A percentile compares a stretch with the other conserved stretches of the same genome.
These are phyloP conservation scores for Boechera divaricarpa DNA, from an alignment of 345 rosid genomes.

Conservation along the genomic window DNA sequence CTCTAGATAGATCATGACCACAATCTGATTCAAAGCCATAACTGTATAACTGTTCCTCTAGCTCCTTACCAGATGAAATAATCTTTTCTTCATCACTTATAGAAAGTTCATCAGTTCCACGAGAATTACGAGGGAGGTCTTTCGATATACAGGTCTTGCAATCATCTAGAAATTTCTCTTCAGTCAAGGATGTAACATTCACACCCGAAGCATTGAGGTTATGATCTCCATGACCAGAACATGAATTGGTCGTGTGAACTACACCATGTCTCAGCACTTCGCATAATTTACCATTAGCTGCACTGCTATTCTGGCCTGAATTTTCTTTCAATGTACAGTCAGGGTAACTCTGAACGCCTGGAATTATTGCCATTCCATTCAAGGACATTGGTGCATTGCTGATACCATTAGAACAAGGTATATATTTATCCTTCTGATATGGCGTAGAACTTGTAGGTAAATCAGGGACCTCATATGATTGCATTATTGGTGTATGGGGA, in stretches of 20 bases:
- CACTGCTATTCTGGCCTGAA: constrained; percentile 26
- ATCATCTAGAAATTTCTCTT: constrained; percentile 42
- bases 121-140: constrained; percentile 40
- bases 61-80: constrained; percentile 57
- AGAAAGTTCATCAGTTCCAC: constrained; percentile 51
- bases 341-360: constrained; percentile 22
- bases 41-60: constrained; percentile 53
- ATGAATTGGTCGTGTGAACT: constrained; percentile 11
- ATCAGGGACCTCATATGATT: constrained; percentile 24
- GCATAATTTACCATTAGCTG: constrained; percentile 13
- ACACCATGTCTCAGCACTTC: constrained; percentile 19
- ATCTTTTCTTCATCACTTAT: constrained; percentile 64
- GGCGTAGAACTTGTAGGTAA: constrained; percentile 40
- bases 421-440: constrained; percentile 37
- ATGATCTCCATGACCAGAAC: constrained; percentile 39
- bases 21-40: constrained; percentile 58
- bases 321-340: constrained; percentile 30
- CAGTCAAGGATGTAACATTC: constrained; percentile 41
- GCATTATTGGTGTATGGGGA: constrained; percentile 33
- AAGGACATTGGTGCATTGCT: constrained; percentile 37
- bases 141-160: constrained; percentile 36
- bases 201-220: constrained; percentile 43
- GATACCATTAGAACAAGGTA: constrained; percentile 22
- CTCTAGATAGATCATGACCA: constrained; percentile 45
- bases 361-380: constrained; percentile 35